A percentile compares a stretch with the other conserved stretches of the same genome.
These are phyloP conservation scores for Backusella tuberculispora DNA, from an alignment of 192 early-diverging fungal species.

Conservation along the genomic window DNA sequence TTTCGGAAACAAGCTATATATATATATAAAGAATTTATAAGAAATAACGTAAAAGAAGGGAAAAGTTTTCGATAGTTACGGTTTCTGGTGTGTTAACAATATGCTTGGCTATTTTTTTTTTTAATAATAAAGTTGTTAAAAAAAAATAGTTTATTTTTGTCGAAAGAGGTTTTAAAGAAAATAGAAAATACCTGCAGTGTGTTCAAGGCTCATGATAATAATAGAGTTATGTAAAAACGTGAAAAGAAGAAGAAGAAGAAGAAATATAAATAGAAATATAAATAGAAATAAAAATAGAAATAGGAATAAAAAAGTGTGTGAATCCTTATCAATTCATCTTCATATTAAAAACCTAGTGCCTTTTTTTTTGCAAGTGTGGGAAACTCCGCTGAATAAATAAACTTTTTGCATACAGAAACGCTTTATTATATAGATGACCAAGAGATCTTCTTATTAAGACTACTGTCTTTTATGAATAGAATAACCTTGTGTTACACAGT, in stretches of 20 bases:
- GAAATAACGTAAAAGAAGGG: neutral
- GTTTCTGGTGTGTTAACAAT: constrained; percentile 17
- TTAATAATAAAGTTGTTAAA: neutral
- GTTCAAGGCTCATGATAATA: neutral
- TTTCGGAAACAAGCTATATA: constrained; percentile 60
- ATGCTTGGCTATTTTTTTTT: constrained; percentile 11
- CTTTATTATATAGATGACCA: no score
- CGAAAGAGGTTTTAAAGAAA: neutral
- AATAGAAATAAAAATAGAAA: neutral
- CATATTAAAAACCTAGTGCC: neutral
- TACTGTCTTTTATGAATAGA: no score
- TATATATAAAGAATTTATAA: neutral
- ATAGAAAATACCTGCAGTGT: neutral
- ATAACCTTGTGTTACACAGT: no score
- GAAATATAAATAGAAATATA: no score
- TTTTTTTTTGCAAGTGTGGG: neutral
- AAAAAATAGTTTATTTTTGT: no score
- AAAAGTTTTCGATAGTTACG: neutral
- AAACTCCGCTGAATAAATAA: no score
- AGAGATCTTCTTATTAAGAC: no score
- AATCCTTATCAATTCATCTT: neutral
- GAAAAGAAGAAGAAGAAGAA: neutral
- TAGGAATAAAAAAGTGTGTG: neutral
- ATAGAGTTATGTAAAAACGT: neutral
- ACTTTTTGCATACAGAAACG: no score